Base-by-base conservation (phyloP, 2,329 filamentous ascomycete species). In the Samsoniella hepiali region DNA sequence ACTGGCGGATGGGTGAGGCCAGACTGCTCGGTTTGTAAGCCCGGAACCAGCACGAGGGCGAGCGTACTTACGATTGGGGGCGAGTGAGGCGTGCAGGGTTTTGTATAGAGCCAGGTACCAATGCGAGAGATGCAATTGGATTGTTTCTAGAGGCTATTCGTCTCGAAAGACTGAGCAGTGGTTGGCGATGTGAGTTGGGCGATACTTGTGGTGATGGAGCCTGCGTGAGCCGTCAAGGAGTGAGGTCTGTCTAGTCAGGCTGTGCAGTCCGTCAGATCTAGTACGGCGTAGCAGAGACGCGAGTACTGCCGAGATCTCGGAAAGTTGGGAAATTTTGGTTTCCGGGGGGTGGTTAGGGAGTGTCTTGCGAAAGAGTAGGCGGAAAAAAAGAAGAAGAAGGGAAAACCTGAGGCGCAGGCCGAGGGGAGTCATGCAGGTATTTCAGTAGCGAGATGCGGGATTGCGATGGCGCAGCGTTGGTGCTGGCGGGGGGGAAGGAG, bases 341-440 rank as follows among this genome's bases (percentile, higher is more conserved):
- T 50, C 6, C 34, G 36, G 27, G 47, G 10, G 31, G n/a, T 8
- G 38, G 38, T 36, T 34, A 29, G 50, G 10, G 50, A 42, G 50
- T 44, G 50, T 45, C 4, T 22, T 13, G 11, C 49, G n/a, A 22
- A 7, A 6, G 8, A 38, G 50, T 53, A 36, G 38, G 13, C 22
- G 58, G 38, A 58, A 50, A 51, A 29, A 27, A 66, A 63, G 32
- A 68, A 66, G 62, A 59, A 62, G 32, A 60, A 65, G 66, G 59
- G 71, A 70, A 22, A 66, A 71, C 72, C 74, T 75, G 68, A 74
- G 58, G 63, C 57, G 49, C 38, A 49, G 50, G 63, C 53, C 62
- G 66, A 64, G 56, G 63, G 67, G 68, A 69, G 67, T 69, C 67
- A 68, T 63, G 67, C 63, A 66, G 62, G 67, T 69, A 69, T 69